A percentile compares a stretch with the other conserved stretches of the same genome.
Evolutionary conservation across 108 stramenopile species (phyloP).

Genomic region (Pseudonitzschia multiseries): DNA sequence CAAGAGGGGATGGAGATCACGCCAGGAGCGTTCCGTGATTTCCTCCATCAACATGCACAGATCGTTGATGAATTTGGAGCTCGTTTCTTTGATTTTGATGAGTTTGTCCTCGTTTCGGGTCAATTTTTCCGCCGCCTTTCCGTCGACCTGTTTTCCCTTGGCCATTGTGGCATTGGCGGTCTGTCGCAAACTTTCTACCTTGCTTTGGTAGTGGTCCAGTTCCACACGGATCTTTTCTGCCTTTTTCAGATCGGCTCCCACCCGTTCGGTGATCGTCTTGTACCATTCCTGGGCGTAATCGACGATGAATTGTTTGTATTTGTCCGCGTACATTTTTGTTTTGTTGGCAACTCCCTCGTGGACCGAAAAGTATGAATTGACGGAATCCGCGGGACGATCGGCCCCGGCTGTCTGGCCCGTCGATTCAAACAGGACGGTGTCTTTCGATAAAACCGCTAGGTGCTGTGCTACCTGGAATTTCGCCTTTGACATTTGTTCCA

Average conservation of each 20-base stretch:
- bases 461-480: constrained; percentile 46
- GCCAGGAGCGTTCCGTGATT: constrained; percentile 76
- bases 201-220: constrained; percentile 74
- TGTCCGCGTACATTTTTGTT: constrained; percentile 50
- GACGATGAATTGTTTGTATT: constrained; percentile 72
- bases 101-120: constrained; percentile 79
- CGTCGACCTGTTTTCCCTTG: constrained; percentile 71
- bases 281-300: constrained; percentile 81
- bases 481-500: constrained; percentile 39
- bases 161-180: constrained; percentile 59
- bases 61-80: constrained; percentile 56
- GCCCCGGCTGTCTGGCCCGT: constrained; percentile 26
- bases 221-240: constrained; percentile 71
- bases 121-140: constrained; percentile 59
- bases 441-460: constrained; percentile 39
- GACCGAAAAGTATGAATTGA: constrained; percentile 40
- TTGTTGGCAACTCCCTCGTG: constrained; percentile 40
- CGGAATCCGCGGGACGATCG: constrained; percentile 26
- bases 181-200: constrained; percentile 67
- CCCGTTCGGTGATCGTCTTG: constrained; percentile 61
- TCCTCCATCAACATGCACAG: constrained; percentile 77
- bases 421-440: constrained; percentile 34
- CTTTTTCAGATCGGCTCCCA: constrained; percentile 50
- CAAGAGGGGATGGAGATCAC: constrained; percentile 78
- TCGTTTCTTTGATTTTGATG: constrained; percentile 50